phyloP scores from a whole-genome alignment of 208 protist genomes.

The Crithidia thermophila region DNA sequence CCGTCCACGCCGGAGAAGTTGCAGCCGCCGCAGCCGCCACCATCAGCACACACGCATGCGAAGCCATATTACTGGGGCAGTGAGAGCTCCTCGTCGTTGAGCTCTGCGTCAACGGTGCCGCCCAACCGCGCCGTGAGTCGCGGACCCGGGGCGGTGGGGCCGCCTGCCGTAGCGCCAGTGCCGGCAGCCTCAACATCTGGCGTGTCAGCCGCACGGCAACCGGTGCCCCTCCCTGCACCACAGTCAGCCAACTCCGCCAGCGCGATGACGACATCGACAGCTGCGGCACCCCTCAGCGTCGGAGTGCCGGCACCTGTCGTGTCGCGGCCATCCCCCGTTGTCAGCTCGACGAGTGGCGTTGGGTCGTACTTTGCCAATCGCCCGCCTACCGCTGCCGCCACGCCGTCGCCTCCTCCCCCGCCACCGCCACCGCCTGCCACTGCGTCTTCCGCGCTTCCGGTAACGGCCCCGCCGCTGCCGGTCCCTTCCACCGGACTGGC shows the following conservation, averaged over 20 bases:
- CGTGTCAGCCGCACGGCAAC: no score
- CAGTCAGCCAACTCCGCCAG: no score
- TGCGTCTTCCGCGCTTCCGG: no score
- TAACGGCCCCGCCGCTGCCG: no score
- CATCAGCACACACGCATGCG: background rate
- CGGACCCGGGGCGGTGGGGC: background rate
- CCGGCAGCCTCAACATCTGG: no score
- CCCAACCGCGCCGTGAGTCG: slow-evolving; percentile 13
- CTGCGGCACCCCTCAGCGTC: no score
- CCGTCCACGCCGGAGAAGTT: slow-evolving; percentile 12
- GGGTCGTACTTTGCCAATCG: slow-evolving; percentile 29
- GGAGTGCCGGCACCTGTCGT: no score
- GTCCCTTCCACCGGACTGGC: no score
- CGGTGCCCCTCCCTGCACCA: no score
- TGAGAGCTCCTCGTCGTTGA: slow-evolving; percentile 28
- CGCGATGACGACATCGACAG: no score
- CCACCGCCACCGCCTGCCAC: slow-evolving; percentile 1
- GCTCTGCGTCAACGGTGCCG: slow-evolving; percentile 29
- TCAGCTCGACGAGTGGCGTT: slow-evolving; percentile 4
- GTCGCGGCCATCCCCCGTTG: no score
- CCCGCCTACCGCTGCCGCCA: background rate
- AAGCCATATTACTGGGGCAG: slow-evolving; percentile 13
- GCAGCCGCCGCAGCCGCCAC: no score
- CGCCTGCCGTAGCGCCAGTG: background rate
- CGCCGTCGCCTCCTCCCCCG: background rate